Base-by-base conservation (phyloP, 2,329 filamentous ascomycete species). In the Lachnellula cervina region DNA sequence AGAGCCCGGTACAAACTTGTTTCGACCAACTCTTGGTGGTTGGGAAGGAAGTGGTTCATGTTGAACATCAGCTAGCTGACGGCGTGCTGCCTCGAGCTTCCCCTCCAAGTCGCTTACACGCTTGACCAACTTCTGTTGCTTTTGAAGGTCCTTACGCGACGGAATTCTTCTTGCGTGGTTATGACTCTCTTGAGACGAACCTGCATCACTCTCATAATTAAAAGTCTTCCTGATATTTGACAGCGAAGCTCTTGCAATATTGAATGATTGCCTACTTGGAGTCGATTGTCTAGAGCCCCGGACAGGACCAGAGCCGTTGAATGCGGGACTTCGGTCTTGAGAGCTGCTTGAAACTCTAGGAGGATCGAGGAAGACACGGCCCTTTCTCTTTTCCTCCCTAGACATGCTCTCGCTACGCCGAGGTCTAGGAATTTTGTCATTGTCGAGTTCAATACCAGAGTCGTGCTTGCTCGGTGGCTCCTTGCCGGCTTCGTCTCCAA, bases 41-140 rank as follows among this genome's bases (percentile, higher is more conserved):
- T 57, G 51, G 47, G 60, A 35, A 65, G 68, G 57, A 66, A 62
- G 62, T 4, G 63, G 60, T 38, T 78, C 73, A 11, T 71, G 71
- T 16, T 80, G 69, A 40, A 78, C 72, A 5, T 77, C 71, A 34
- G 74, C 72, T 23, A 86, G 73, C 67, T 86, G 78, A 49, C 74
- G 74, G 35, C 80, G 75, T 8, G 81, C 81, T 37, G 75, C 73
- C 16, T 79, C 72, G 32, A 86, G 74, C 65, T 84, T 83, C 13
- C 72, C 67, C 62, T 86, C 82, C 13, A 86, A 74, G 60, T 84
- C 77, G 60, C 80, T 83, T 32, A 86, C 81, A 51, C 80, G 76
- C 69, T 82, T 83, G 42, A 76, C 72, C 34, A 86, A 70, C 59
- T 81, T 83, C 56, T 77, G 73, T 62, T 84, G 80, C 62, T 77